Conservation (phyloP, 306 rosid species). For the Vigna radiata region DNA sequence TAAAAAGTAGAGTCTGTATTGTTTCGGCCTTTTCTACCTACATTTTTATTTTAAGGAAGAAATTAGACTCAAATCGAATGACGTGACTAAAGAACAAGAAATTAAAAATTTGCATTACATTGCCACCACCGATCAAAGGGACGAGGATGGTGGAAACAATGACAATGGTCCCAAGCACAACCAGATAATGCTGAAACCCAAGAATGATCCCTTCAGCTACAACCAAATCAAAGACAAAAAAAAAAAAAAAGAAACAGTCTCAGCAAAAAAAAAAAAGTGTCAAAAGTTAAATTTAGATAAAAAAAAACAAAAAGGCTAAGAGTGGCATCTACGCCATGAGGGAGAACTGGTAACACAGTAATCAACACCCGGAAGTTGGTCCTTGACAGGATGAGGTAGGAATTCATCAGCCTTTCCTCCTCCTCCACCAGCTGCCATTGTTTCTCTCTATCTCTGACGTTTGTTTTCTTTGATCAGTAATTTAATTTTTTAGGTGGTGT, state of each 20-base stretch:
- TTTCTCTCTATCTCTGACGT: background rate
- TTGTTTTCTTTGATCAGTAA: background rate
- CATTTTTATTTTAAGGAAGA: background rate
- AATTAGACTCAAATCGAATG: constrained; percentile 1
- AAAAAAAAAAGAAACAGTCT: background rate
- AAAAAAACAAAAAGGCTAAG: background rate
- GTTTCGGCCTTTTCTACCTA: constrained; percentile 89
- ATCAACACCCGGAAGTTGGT: constrained; percentile 82
- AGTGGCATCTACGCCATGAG: constrained; percentile 63
- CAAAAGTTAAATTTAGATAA: background rate
- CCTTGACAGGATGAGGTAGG: constrained; percentile 79
- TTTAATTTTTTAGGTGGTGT: background rate
- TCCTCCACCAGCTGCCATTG: constrained; percentile 48
- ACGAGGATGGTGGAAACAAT: constrained; percentile 66
- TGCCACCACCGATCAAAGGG: constrained; percentile 91
- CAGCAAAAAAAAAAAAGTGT: constrained; percentile 17
- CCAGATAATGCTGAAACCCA: constrained; percentile 85
- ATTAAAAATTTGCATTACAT: constrained; percentile 53
- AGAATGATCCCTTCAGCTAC: constrained; percentile 77
- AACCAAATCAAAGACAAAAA: constrained; percentile 8
- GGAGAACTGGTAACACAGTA: constrained; percentile 82
- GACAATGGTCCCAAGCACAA: constrained; percentile 79
- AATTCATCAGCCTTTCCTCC: constrained; percentile 64
- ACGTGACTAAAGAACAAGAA: background rate
- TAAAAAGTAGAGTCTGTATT: constrained; percentile 80